Base-by-base conservation (phyloP, 805 yeast species). In the Candida dendrica region DNA sequence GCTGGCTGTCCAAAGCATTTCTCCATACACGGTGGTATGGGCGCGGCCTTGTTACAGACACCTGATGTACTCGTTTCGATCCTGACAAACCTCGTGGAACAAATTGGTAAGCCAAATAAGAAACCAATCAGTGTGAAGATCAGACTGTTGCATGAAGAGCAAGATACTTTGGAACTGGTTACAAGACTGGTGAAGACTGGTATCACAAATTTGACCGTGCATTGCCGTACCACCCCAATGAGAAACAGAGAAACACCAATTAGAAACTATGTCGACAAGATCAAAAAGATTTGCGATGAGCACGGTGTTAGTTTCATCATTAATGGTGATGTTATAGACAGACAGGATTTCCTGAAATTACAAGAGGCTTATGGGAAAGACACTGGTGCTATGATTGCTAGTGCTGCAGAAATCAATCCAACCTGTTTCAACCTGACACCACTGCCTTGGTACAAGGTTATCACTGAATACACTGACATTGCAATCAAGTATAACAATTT, bases 1-100 rank as follows among this genome's bases (percentile, higher is more conserved):
- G 88, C 96, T 24, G 98, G 98, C 5, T 93, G 98, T 64, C 98
- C 98, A 3, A 93, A 91, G 59, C 97, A 89, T 51, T 93, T 93
- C 55, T 84, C 95, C 1, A 73, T 89, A 3, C 98, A 93, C 61
- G 72, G 95, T 0, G 98, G 98, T 1, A 93, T 93, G 98, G 98
- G 98, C 5, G 96, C 98, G 3, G 97, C 96, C 1, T 67, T 93
- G 37, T 67, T 93, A 42, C 68, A 72, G 27, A 86, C 90, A 0
- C 97, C 98, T 0, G 96, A 86, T 36, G 64, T 76, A 32, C 68
- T 93, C 15, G 84, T 82, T 49, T 71, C 72, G 14, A 93, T 93
- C 26, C 64, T 93, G 46, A 61, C 62, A 3, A 72, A 74, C 7
- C 64, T 93, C 38, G 97, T 93, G 2, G 72, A 72, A 19, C 69